Percentiles rank a stretch among this genome's conserved stretches.
Conservation (phyloP, 164 flowering plant genomes). For the Nelumbo lutea region DNA sequence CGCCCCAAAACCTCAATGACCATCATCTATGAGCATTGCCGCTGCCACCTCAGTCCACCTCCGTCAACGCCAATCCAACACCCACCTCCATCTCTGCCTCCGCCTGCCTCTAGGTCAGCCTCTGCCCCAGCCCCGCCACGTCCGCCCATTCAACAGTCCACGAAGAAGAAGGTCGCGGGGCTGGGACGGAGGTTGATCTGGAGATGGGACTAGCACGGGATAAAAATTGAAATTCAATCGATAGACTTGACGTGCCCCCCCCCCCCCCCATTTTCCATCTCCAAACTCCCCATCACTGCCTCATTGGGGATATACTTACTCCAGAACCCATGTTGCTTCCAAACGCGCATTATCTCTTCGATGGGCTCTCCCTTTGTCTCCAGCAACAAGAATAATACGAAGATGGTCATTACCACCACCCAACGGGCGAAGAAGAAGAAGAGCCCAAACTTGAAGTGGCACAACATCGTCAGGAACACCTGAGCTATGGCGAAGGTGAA, state of each 20-base stretch:
- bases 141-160: too few relatives aligned
- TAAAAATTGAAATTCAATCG: neutral
- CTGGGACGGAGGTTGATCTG: too few relatives aligned
- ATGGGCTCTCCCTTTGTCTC: conserved; percentile 1
- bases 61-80: too few relatives aligned
- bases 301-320: neutral
- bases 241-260: neutral
- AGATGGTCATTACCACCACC: conserved; percentile 1
- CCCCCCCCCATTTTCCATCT: neutral
- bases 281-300: neutral
- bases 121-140: too few relatives aligned
- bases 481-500: conserved; percentile 13
- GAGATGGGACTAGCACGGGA: too few relatives aligned
- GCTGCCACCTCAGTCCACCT: too few relatives aligned
- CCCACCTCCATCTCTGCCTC: too few relatives aligned
- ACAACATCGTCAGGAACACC: conserved; percentile 4
- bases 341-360: neutral
- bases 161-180: too few relatives aligned
- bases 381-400: neutral
- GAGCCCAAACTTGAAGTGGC: conserved; percentile 3
- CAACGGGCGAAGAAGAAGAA: neutral
- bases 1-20: too few relatives aligned
- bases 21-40: too few relatives aligned
- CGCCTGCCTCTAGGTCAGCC: too few relatives aligned
- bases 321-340: conserved; percentile 6